Conservation (phyloP, 1,284 basidiomycete genomes). For the Cryptococcus hybrid region DNA sequence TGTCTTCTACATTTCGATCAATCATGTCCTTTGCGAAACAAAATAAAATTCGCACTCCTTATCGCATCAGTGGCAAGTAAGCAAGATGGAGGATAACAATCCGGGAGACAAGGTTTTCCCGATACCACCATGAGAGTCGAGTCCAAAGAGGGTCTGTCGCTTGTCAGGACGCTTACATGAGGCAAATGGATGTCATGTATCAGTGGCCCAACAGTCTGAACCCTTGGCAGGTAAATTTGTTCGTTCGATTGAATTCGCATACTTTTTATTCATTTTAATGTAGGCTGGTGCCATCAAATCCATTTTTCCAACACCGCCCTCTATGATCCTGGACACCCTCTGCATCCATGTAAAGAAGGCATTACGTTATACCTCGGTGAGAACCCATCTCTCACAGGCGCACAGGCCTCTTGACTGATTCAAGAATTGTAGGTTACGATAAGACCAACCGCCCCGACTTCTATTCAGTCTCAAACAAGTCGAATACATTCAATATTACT, state of each 20-base stretch:
- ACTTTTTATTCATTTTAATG: background rate
- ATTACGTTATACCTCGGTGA: constrained; percentile 69
- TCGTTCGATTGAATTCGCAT: background rate
- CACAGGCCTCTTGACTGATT: constrained; percentile 42
- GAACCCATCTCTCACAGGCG: constrained; percentile 53
- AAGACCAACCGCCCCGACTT: constrained; percentile 56
- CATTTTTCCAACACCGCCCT: constrained; percentile 61
- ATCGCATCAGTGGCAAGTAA: no score
- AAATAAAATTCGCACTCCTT: no score
- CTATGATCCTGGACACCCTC: constrained; percentile 67
- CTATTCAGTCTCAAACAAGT: constrained; percentile 77
- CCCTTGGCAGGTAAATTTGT: constrained; percentile 28
- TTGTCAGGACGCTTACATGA: constrained; percentile 32
- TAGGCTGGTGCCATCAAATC: constrained; percentile 62
- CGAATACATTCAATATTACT: constrained; percentile 74
- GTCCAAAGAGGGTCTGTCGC: background rate
- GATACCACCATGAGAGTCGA: background rate
- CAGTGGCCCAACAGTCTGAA: constrained; percentile 28
- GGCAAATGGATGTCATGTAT: constrained; percentile 38
- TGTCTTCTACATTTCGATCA: no score
- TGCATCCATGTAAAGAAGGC: constrained; percentile 62
- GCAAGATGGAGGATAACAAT: no score
- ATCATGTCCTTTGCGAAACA: no score
- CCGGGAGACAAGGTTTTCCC: background rate
- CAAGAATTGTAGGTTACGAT: constrained; percentile 52